Evolutionary conservation across 2,329 filamentous ascomycete genomes (phyloP).

Genomic region (Fusarium ambrosium): DNA sequence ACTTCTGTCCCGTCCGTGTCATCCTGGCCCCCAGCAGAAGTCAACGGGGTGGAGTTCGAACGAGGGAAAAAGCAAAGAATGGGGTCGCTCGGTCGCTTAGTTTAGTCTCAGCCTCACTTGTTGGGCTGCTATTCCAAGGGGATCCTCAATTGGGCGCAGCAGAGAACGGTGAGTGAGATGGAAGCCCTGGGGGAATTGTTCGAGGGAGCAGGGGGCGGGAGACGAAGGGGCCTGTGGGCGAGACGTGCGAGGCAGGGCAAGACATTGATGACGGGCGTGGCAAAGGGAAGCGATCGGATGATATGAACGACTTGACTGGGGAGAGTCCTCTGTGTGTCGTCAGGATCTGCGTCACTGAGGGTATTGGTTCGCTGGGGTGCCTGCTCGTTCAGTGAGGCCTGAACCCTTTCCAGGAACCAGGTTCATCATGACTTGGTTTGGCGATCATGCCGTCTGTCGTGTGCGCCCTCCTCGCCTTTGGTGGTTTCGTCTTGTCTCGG

Average conservation of each 20-base stretch:
- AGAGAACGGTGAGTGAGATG: neutral
- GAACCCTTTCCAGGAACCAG: conserved; percentile 7
- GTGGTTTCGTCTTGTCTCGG: conserved; percentile 27
- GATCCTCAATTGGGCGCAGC: conserved; percentile 2
- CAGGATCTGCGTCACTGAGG: conserved; percentile 25
- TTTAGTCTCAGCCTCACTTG: neutral
- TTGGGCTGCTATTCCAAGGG: neutral
- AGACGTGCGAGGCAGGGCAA: conserved; percentile 26
- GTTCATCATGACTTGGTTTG: conserved; percentile 1
- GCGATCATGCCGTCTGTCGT: neutral
- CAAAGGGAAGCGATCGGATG: conserved; percentile 9
- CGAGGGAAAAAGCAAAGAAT: neutral
- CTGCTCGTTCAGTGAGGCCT: neutral
- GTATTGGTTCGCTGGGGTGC: conserved; percentile 3
- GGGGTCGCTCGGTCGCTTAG: neutral
- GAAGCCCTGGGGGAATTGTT: neutral
- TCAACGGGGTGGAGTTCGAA: conserved; percentile 6
- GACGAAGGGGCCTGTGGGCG: conserved; percentile 12
- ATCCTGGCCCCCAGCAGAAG: conserved; percentile 8
- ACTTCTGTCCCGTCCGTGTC: neutral
- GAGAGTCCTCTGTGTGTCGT: conserved; percentile 20
- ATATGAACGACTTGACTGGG: neutral
- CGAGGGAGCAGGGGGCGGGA: conserved; percentile 30
- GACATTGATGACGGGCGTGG: conserved; percentile 28
- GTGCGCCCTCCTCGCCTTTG: conserved; percentile 18